phyloP scores from a whole-genome alignment of 129 eudicot genomes.

The Apium graveolens region DNA sequence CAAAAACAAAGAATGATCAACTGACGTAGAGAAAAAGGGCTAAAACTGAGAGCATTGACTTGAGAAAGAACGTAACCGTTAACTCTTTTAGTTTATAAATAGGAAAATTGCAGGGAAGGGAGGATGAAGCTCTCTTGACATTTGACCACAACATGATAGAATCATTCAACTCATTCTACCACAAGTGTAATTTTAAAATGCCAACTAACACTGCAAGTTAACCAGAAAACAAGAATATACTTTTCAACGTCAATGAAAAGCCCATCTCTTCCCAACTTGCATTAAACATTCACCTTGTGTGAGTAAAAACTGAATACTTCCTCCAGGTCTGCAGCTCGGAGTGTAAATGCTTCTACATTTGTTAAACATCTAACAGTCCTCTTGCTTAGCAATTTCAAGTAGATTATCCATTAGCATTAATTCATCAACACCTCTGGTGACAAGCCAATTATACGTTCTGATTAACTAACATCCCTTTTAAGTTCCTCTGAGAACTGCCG shows the following conservation, averaged over 20 bases:
- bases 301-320: slow-evolving; percentile 60
- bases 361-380: slow-evolving; percentile 52
- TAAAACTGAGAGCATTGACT: not conserved
- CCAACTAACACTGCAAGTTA: not conserved
- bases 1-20: not conserved
- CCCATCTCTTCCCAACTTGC: not conserved
- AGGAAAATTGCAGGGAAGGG: not conserved
- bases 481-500: too few relatives aligned
- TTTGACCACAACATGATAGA: too few relatives aligned
- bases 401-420: too few relatives aligned
- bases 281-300: not conserved
- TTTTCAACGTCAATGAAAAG: not conserved
- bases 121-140: too few relatives aligned
- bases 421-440: too few relatives aligned
- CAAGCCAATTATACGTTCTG: too few relatives aligned
- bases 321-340: slow-evolving; percentile 59
- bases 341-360: slow-evolving; percentile 69
- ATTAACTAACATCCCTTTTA: too few relatives aligned
- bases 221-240: not conserved
- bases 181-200: too few relatives aligned
- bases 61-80: too few relatives aligned
- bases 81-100: not conserved
- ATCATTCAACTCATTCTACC: too few relatives aligned
- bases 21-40: not conserved
- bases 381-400: slow-evolving; percentile 31